Evolutionary conservation across 768 basidiomycete species (phyloP), one percentile per base, ranked within the genome.

Genomic region (Neoboletus subvelutipes): DNA sequence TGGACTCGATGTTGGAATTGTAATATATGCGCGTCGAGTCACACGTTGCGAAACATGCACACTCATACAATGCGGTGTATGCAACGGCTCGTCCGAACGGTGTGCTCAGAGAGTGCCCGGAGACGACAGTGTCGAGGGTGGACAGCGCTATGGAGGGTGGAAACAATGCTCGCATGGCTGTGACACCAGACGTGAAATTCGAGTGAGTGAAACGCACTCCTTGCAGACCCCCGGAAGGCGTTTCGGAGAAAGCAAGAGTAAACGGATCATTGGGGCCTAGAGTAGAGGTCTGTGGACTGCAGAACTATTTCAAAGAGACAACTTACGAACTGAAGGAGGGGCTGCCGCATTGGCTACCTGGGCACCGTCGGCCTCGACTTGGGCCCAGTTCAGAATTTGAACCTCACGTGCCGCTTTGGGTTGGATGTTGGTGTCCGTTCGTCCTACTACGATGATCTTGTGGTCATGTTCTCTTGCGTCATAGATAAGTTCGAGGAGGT

Each of bases 131-230:
- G 70, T 97, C 94, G 50, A 88, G 71, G 7, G 85, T 74, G 5
- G 88, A 83, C 41, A 93, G 63, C 13, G 83, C 76, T 64, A 84
- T 83, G 24, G 88, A 82, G 11, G 84, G 75, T 3, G 94, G 93
- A 62, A 96, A 83, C 22, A 94, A 68, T 5, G 85, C 82, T 36
- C 89, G 85, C 24, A 84, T 76, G 4, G 88, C 89, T 0, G 92
- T 84, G n/a, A 94, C 87, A 34, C 92, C 94, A 4, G 94, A 91
- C 3, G 92, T 95, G 56, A 96, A 67, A 61, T 93, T 94, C 69
- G 89, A 81, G 68, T 94, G 91, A 0, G 91, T 91, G 33, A 94
- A 73, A 57, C 85, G 84, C 9, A 80, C 81, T 24, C 81, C 87
- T 54, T 80, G 81, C 9, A 87, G 67, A 39, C 78, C 75, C 34